Evolutionary conservation across 75 land plant species (phyloP), one percentile per base, ranked within the genome.

Genomic region (Larix kaempferi): DNA sequence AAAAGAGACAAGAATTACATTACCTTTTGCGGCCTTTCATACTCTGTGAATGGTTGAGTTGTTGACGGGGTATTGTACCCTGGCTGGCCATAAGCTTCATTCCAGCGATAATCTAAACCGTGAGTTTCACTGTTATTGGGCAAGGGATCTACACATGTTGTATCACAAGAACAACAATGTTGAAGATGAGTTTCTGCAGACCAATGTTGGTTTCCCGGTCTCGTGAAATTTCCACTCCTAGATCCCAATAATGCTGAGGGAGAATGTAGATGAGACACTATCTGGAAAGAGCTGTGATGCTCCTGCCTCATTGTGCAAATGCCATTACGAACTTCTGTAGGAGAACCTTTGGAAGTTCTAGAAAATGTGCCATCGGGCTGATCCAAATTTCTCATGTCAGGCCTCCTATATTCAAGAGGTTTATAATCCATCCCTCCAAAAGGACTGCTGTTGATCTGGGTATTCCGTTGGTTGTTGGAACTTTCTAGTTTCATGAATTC

Each of bases 231-330:
- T 72, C 44, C 57, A 19, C 16, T 57, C 39, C 74, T 82, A 26
- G 44, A 21, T 74, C 39, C 80, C 73, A 71, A 21, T 80, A 75
- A 75, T 44, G 80, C 61, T 55, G 83, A 84, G 60, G 87, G 78
- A 11, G 82, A 64, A 57, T 78, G 74, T 27, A 80, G 76, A 71
- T 79, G 88, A 73, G 87, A 85, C 13, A 83, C n/a, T 57, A 84
- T 23, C 49, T 74, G 83, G 59, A 78, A 81, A 10, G 86, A 81
- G 65, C 71, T 81, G 35, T 74, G 85, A 65, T 82, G 83, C 78
- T 80, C 87, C 75, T 82, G 78, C 57, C 79, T 74, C 57, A 74
- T 25, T 15, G 73, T 69, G 73, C 73, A 69, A 69, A 41, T 69
- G 49, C 73, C 73, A 41, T 39, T 69, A 10, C 23, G n/a, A 19